Conservation (phyloP, 2,329 filamentous ascomycete genomes). For the Sarocladium strictum region DNA sequence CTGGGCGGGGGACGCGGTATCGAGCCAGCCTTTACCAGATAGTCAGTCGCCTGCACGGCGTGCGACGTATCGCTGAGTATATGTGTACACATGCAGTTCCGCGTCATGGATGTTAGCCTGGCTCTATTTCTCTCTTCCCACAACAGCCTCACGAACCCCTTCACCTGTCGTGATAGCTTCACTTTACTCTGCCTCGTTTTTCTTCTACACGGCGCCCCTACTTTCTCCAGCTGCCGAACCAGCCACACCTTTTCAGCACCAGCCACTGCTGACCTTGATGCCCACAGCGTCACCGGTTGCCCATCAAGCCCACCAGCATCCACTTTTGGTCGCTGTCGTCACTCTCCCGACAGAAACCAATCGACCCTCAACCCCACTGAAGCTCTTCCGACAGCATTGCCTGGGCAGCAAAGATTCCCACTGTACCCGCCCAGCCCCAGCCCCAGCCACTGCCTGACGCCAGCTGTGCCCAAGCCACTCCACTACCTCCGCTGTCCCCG, state of each 20-base stretch:
- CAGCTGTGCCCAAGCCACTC: background rate
- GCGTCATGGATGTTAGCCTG: background rate
- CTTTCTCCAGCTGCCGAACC: too few relatives aligned
- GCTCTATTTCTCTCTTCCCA: background rate
- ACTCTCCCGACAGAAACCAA: too few relatives aligned
- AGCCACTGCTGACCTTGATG: background rate
- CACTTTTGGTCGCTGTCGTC: background rate
- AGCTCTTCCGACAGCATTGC: background rate
- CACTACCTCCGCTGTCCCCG: conserved; percentile 7
- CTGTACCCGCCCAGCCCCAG: background rate
- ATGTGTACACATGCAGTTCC: conserved; percentile 3
- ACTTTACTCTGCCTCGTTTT: too few relatives aligned
- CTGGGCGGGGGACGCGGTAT: background rate
- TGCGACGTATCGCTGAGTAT: background rate
- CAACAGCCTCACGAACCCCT: background rate
- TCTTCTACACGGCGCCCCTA: too few relatives aligned
- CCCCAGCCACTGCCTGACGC: background rate
- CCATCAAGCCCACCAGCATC: background rate
- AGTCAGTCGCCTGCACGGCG: background rate
- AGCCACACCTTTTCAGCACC: background rate
- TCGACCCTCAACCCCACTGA: background rate
- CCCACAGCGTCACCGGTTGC: background rate
- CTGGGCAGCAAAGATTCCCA: background rate
- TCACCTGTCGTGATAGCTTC: background rate
- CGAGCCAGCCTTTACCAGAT: background rate